Percentiles rank a stretch among this genome's conserved stretches.
phyloP scores from a whole-genome alignment of 1,284 basidiomycete genomes.

The Austroboletus olivaceoglutinosus region DNA sequence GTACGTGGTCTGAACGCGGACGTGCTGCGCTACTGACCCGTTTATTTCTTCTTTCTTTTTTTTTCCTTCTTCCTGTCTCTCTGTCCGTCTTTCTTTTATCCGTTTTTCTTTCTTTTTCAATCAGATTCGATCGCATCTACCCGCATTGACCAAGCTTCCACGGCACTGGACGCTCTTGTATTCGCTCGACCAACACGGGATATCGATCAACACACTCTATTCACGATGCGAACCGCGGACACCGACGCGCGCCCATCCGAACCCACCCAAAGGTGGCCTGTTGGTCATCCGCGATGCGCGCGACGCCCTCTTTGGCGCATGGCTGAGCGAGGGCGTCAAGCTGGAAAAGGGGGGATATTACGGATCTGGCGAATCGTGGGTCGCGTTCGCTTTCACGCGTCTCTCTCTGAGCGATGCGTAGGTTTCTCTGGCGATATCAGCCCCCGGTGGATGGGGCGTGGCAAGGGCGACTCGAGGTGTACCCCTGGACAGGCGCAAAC shows the following conservation, averaged over 20 bases:
- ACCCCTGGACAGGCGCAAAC: conserved; percentile 88
- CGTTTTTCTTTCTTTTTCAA: neutral
- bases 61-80: too few relatives aligned
- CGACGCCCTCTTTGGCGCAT: conserved; percentile 74
- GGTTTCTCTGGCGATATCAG: conserved; percentile 74
- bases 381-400: neutral
- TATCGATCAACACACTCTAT: conserved; percentile 88
- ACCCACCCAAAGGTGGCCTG: conserved; percentile 43
- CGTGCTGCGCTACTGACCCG: too few relatives aligned
- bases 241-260: conserved; percentile 21
- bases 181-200: conserved; percentile 94
- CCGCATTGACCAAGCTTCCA: conserved; percentile 78
- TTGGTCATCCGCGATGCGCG: conserved; percentile 60
- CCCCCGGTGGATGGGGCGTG: conserved; percentile 2
- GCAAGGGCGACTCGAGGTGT: conserved; percentile 53
- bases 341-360: conserved; percentile 65
- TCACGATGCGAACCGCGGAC: conserved; percentile 51
- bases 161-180: conserved; percentile 86
- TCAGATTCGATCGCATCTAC: conserved; percentile 72
- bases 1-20: conserved; percentile 39
- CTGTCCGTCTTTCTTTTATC: neutral
- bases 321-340: conserved; percentile 72
- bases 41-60: too few relatives aligned
- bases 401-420: conserved; percentile 27
- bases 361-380: conserved; percentile 78